phyloP scores from a whole-genome alignment of 1,139 yeast species.

The Geotrichum restrictum region DNA sequence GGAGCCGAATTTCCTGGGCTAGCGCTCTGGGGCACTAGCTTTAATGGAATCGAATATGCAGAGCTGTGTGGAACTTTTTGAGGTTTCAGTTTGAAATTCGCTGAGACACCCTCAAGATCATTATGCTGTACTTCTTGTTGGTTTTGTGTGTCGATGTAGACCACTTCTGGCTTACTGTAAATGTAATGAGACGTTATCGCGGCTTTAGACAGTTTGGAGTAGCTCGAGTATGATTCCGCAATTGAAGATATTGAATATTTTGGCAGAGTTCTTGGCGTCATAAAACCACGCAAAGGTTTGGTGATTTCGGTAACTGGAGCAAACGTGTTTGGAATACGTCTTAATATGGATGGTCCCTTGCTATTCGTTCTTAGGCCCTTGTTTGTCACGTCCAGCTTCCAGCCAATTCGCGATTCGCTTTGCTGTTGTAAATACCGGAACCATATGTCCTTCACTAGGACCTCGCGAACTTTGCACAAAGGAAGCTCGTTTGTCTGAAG shows the following conservation, averaged over 20 bases:
- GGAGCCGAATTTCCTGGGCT: background rate
- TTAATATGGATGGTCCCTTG: background rate
- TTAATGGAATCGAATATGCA: conserved; percentile 7
- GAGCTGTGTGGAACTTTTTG: background rate
- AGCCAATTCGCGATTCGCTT: background rate
- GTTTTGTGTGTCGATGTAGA: conserved; percentile 4
- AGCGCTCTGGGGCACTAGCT: background rate
- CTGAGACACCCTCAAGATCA: background rate
- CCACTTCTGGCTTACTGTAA: background rate
- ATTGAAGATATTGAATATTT: background rate
- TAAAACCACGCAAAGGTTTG: conserved; percentile 1
- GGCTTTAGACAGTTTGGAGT: background rate
- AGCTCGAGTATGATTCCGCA: background rate
- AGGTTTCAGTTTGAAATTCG: background rate
- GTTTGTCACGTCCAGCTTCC: background rate
- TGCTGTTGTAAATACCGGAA: background rate
- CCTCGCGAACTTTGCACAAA: background rate
- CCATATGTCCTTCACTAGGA: conserved; percentile 9
- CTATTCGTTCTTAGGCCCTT: background rate
- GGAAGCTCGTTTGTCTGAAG: background rate
- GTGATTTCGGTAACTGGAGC: background rate
- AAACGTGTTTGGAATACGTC: background rate
- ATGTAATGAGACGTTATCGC: conserved; percentile 1
- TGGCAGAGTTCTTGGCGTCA: background rate
- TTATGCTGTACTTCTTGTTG: background rate